Evolutionary conservation across 1,284 basidiomycete species (phyloP), one percentile per base, ranked within the genome.

Genomic region (Fomes fomentarius): DNA sequence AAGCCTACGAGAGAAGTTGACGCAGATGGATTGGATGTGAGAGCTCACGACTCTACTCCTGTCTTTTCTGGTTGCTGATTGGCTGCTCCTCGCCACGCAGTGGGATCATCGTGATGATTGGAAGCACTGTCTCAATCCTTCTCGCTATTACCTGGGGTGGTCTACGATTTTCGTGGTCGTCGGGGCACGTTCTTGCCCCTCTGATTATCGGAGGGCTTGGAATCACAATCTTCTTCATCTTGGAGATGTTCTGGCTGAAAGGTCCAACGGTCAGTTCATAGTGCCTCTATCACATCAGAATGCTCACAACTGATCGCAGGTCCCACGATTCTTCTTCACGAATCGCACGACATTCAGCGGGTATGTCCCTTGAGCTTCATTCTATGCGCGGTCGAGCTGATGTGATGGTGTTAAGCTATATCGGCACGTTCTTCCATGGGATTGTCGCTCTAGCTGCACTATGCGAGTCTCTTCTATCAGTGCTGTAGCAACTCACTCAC

Each of bases 21-120:
- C 48, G 1, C 54, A 58, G 5, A 67, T 76, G 35, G 74, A 76
- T 51, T 74, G 71, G 71, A 55, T 68, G 74, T 74, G 51, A 44
- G 73, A n/a, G n/a, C n/a, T n/a, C n/a, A n/a, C n/a, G n/a, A n/a
- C n/a, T 64, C 3, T 8, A 19, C 2, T 19, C 12, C 2, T 4
- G 8, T 22, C 5, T 24, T 5, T 4, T 17, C 24, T 4, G 17
- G 35, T 11, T 6, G 38, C 26, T 31, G 11, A 42, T 15, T 3
- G n/a, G 26, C 19, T n/a, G n/a, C n/a, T n/a, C n/a, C n/a, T 6
- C 19, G 11, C 19, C 39, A 5, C 12, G n/a, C 12, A 46, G 44
- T 8, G 44, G 44, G 5, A 46, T 37, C 6, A 21, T 25, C 14
- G 17, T 33, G 12, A 33, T 38, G 7, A 25, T 42, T 5, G 41